Conservation (phyloP, 805 yeast species). For the Saccharomycopsis javanensis region DNA sequence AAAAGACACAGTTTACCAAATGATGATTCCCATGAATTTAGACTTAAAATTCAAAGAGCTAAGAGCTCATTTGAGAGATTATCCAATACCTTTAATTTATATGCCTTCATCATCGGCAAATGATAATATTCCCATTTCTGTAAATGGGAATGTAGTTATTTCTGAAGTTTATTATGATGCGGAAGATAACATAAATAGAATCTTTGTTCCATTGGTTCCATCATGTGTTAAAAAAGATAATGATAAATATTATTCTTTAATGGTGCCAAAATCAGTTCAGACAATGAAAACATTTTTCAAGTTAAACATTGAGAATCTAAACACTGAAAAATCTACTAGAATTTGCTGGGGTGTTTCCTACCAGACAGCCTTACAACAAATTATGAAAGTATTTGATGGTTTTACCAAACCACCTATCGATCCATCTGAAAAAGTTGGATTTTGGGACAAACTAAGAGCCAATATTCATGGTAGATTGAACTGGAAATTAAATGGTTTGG, state of each 20-base stretch:
- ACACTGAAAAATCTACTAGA: conserved; percentile 48
- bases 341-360: conserved; percentile 81
- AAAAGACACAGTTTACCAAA: conserved; percentile 51
- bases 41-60: conserved; percentile 51
- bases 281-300: conserved; percentile 65
- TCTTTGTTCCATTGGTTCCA: conserved; percentile 55
- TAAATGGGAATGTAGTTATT: conserved; percentile 58
- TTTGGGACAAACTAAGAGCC: conserved; percentile 84
- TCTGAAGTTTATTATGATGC: conserved; percentile 52
- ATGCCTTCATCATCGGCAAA: conserved; percentile 13
- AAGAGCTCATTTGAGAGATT: conserved; percentile 69
- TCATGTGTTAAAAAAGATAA: conserved; percentile 28
- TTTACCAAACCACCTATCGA: conserved; percentile 87
- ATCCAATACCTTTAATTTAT: conserved; percentile 72
- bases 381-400: conserved; percentile 66
- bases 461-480: conserved; percentile 63
- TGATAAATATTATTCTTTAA: conserved; percentile 41
- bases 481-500: conserved; percentile 43
- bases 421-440: conserved; percentile 74
- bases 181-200: conserved; percentile 44
- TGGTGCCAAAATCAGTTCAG: conserved; percentile 67
- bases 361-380: conserved; percentile 75
- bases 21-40: conserved; percentile 54
- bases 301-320: conserved; percentile 39
- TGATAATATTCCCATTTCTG: conserved; percentile 20